phyloP scores from a whole-genome alignment of 140 eudicot species.

The Anethum foeniculum region DNA sequence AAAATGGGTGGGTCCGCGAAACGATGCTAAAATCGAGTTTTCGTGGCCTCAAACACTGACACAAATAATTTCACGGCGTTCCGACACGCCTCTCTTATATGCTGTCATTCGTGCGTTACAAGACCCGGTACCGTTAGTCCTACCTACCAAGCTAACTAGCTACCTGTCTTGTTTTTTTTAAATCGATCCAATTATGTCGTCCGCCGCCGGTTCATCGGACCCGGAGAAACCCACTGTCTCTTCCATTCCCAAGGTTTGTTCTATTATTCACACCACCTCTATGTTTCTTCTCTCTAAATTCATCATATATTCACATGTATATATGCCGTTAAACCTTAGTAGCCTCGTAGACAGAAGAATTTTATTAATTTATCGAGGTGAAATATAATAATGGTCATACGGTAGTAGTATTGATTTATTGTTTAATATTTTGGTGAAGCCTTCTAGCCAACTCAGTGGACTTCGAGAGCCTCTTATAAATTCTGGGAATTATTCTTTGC shows the following conservation, averaged over 20 bases:
- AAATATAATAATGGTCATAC: background rate
- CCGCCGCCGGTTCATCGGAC: slow-evolving; percentile 28
- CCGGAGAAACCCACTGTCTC: slow-evolving; percentile 41
- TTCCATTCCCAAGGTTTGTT: slow-evolving; percentile 41
- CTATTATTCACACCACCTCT: background rate
- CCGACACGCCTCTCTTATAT: background rate
- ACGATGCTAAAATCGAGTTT: background rate
- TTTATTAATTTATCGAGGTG: background rate
- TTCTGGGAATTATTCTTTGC: slow-evolving; percentile 40
- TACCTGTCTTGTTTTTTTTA: background rate
- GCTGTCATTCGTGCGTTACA: background rate
- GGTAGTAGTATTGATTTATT: background rate
- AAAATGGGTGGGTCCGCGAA: background rate
- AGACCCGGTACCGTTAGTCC: background rate
- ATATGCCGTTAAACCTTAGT: background rate
- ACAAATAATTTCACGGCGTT: background rate
- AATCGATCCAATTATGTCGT: slow-evolving; percentile 18
- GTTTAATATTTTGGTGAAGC: slow-evolving; percentile 19
- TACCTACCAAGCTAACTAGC: background rate
- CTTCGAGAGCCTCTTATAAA: slow-evolving; percentile 41
- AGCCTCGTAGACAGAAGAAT: too few species aligned
- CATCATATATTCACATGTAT: background rate
- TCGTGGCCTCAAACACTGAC: background rate
- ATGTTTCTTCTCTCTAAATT: background rate
- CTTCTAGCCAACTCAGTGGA: slow-evolving; percentile 42